phyloP scores from a whole-genome alignment of 2,329 filamentous ascomycete genomes.

The Zymoseptoria passerinii region DNA sequence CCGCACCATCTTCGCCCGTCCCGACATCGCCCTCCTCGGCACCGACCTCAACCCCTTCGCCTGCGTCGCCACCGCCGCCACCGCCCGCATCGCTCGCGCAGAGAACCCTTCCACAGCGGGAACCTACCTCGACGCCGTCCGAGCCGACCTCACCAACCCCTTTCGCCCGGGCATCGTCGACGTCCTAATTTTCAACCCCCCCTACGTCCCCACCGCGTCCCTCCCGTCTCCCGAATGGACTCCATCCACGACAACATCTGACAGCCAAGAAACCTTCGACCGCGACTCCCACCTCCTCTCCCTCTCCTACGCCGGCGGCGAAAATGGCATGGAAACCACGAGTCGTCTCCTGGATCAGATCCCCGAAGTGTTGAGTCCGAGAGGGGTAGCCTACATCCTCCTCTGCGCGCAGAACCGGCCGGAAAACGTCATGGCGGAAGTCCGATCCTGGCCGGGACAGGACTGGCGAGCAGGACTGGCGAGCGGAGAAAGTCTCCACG shows the following conservation, averaged over 20 bases:
- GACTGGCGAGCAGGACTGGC: conserved; percentile 70
- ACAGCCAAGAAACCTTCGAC: too few species aligned
- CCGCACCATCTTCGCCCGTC: conserved; percentile 60
- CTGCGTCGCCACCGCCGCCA: conserved; percentile 64
- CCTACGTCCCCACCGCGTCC: conserved; percentile 81
- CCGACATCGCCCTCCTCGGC: conserved; percentile 61
- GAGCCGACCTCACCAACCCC: conserved; percentile 60
- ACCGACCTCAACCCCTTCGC: conserved; percentile 82
- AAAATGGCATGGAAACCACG: conserved; percentile 90
- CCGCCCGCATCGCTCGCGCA: conserved; percentile 48
- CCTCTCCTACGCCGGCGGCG: conserved; percentile 80
- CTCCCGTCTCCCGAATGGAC: conserved; percentile 45
- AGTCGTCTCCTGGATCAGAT: conserved; percentile 65
- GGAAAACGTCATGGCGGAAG: conserved; percentile 57
- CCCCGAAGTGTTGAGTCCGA: conserved; percentile 51
- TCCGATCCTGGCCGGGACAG: conserved; percentile 47
- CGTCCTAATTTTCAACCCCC: conserved; percentile 90
- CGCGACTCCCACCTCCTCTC: conserved; percentile 75
- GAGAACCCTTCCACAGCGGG: conserved; percentile 24
- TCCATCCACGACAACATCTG: too few species aligned
- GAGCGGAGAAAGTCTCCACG: conserved; percentile 64
- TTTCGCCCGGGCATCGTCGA: conserved; percentile 58
- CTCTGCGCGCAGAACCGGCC: conserved; percentile 88
- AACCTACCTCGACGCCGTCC: conserved; percentile 56
- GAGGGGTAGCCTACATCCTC: conserved; percentile 80